Evolutionary conservation across 495 filamentous ascomycete genomes (phyloP).

Genomic region (Tuber indicum): DNA sequence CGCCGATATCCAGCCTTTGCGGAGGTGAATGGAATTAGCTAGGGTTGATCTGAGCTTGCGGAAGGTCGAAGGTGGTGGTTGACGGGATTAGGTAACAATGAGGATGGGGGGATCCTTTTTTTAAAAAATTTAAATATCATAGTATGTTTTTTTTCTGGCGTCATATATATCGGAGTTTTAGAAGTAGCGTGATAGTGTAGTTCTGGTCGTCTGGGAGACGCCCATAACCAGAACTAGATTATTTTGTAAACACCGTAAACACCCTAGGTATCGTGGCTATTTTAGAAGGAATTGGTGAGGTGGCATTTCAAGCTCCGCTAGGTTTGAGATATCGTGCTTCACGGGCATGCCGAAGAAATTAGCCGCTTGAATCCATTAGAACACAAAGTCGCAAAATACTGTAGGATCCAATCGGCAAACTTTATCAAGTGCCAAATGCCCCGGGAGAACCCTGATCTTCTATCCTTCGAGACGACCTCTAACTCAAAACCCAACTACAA

Average conservation of each 20-base stretch:
- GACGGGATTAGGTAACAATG: not conserved
- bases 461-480: not conserved
- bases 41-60: constrained; percentile 18
- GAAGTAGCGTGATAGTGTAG: not conserved
- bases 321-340: not conserved
- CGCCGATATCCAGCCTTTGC: constrained; percentile 17
- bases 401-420: not conserved
- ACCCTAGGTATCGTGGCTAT: not conserved
- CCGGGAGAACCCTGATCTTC: not conserved
- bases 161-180: not conserved
- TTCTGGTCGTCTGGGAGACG: not conserved
- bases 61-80: not conserved
- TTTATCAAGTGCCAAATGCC: not conserved
- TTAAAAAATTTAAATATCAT: too few relatives aligned
- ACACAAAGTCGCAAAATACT: not conserved
- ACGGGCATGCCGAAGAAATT: not conserved
- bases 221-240: not conserved
- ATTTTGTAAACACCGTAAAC: not conserved
- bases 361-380: not conserved
- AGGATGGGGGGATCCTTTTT: not conserved
- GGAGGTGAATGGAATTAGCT: constrained; percentile 15
- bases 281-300: not conserved
- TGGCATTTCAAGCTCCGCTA: not conserved
- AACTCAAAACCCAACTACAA: not conserved
- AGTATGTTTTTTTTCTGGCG: not conserved